A percentile compares a stretch with the other conserved stretches of the same genome.
Conservation (phyloP, 108 stramenopile genomes). For the Tribonema minus region DNA sequence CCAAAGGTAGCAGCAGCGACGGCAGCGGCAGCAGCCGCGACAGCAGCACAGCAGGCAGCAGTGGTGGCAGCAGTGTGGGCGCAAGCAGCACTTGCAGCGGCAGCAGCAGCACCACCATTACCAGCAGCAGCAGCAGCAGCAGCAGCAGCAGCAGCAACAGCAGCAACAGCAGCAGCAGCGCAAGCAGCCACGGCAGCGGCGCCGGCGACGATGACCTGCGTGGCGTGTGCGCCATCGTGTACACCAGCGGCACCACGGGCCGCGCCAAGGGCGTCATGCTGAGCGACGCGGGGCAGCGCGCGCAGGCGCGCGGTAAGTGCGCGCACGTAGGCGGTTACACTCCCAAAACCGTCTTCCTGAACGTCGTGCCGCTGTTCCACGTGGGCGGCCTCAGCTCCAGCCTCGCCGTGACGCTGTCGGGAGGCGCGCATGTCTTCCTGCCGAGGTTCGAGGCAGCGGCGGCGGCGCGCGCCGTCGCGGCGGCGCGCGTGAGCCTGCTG, state of each 20-base stretch:
- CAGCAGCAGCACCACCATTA: too few relatives aligned
- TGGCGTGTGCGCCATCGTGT: slow-evolving; percentile 13
- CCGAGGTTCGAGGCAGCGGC: not conserved
- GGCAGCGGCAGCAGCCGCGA: too few relatives aligned
- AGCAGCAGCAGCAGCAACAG: too few relatives aligned
- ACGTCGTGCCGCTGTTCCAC: slow-evolving; percentile 85
- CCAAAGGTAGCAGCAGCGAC: too few relatives aligned
- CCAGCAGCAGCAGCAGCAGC: too few relatives aligned
- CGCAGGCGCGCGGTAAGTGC: slow-evolving; percentile 16
- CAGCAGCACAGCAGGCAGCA: not conserved
- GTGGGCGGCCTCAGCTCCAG: slow-evolving; percentile 76
- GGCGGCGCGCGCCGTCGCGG: not conserved
- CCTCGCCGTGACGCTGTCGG: slow-evolving; percentile 69
- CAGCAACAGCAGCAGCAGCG: not conserved
- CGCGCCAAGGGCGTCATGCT: slow-evolving; percentile 34
- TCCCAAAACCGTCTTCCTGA: slow-evolving; percentile 48
- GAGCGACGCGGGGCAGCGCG: slow-evolving; percentile 1
- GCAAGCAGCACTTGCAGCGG: not conserved
- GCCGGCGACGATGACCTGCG: not conserved
- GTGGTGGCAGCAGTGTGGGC: not conserved
- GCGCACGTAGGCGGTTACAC: not conserved
- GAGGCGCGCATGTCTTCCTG: slow-evolving; percentile 72
- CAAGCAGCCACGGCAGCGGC: not conserved
- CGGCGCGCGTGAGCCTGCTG: slow-evolving; percentile 65
- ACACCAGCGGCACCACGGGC: slow-evolving; percentile 38